Conservation (phyloP, 2,329 filamentous ascomycete species). For the Colletotrichum australisinense region DNA sequence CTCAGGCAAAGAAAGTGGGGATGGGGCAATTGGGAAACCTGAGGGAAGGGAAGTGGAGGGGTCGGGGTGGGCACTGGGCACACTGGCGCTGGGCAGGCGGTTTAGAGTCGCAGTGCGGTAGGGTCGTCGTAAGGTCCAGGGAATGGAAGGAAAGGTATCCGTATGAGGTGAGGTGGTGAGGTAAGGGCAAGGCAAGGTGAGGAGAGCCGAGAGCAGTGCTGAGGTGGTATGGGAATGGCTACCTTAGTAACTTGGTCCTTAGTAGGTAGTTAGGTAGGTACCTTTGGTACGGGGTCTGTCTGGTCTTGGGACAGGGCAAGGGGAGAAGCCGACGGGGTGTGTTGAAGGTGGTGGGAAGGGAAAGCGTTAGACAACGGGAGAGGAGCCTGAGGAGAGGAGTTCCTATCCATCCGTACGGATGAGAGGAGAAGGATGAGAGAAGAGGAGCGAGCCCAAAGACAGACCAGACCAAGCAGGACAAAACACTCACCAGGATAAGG, state of each 20-base stretch:
- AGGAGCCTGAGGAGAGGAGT: not conserved
- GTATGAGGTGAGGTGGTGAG: too few species aligned
- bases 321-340: conserved; percentile 8
- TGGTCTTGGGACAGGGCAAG: conserved; percentile 12
- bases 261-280: not conserved
- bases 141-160: not conserved
- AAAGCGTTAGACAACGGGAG: conserved; percentile 3
- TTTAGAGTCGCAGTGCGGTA: conserved; percentile 29
- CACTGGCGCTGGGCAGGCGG: conserved; percentile 18
- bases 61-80: conserved; percentile 23
- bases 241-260: too few species aligned
- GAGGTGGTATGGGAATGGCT: too few species aligned
- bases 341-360: conserved; percentile 5
- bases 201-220: not conserved
- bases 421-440: not conserved
- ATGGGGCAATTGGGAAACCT: conserved; percentile 34
- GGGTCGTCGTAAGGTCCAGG: conserved; percentile 27
- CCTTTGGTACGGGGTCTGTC: not conserved
- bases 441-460: not conserved
- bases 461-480: not conserved
- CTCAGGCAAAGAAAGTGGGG: conserved; percentile 36
- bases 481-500: conserved; percentile 9
- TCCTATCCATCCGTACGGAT: too few species aligned
- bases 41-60: conserved; percentile 36
- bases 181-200: not conserved